Evolutionary conservation across 2,329 filamentous ascomycete species (phyloP), one percentile per base, ranked within the genome.

Genomic region (Aureobasidium leucospermi): DNA sequence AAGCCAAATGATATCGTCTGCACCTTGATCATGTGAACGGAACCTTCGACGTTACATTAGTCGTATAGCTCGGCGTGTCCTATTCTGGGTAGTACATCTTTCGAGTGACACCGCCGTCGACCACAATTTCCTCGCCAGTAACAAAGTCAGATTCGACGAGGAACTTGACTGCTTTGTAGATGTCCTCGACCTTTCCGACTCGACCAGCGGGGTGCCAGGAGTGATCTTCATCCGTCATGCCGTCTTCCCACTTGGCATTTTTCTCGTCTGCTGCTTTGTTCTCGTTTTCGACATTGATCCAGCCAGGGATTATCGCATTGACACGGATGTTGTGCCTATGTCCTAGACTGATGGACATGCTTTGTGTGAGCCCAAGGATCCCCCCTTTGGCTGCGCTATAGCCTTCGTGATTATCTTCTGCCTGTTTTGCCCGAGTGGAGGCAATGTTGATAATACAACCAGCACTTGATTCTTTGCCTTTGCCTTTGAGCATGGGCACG

Each of bases 351-450:
- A 78, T 72, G 10, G 76, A 74, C 75, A 81, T 74, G 9, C 74
- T 74, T 63, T 80, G 78, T 52, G 76, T 77, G 31, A 82, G 65
- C 0, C 79, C 79, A 8, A 81, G 66, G 28, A 82, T 65, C 0
- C 78, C 78, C 2, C 78, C 79, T 67, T 82, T 81, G 0, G 75
- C 77, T 0, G 78, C 70, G 1, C 76, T 75, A 60, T 81, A 81
- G 1, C 73, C 74, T 67, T 81, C 79, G 60, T 78, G 78, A 58
- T 79, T 71, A 0, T 73, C 66, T 65, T 81, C 79, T 41, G 75
- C 72, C 70, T 80, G 78, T 47, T 75, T 67, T 0, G 78, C 79
- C 29, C 79, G 73, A 6, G 79, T 81, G 1, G 77, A 79, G 0
- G 77, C 78, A 36, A 82, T 74, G 64, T 80, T 75, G 58, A 81